Evolutionary conservation across 768 basidiomycete species (phyloP).

Genomic region (Lyophyllum semitale): DNA sequence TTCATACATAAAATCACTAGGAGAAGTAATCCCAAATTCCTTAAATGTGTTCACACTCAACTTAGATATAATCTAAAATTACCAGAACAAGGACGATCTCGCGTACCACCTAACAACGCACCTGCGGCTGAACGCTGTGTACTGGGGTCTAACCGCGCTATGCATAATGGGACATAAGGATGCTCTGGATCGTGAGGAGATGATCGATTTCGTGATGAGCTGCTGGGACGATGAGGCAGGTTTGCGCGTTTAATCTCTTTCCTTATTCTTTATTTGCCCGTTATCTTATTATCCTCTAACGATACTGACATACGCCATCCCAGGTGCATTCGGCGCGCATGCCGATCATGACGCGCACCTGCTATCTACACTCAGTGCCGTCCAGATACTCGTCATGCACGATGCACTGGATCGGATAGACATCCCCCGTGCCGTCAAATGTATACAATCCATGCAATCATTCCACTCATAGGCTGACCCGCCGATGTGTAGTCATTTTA

Average conservation of each 20-base stretch:
- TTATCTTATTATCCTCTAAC: neutral
- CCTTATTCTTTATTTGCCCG: neutral
- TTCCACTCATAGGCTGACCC: neutral
- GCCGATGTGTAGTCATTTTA: conserved; percentile 62
- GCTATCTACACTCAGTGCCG: conserved; percentile 83
- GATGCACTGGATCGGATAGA: conserved; percentile 77
- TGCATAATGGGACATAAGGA: conserved; percentile 78
- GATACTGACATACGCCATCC: conserved; percentile 3
- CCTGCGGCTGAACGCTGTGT: conserved; percentile 92
- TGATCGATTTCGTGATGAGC: conserved; percentile 86
- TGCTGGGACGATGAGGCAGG: conserved; percentile 96
- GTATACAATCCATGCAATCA: conserved; percentile 42
- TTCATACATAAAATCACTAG: conserved; percentile 74
- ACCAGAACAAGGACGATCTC: conserved; percentile 81
- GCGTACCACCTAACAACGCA: conserved; percentile 91
- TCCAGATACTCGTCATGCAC: conserved; percentile 89
- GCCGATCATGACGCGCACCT: conserved; percentile 93
- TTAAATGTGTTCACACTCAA: neutral
- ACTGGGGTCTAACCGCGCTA: conserved; percentile 93
- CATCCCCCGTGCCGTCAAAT: conserved; percentile 68
- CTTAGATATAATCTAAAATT: neutral
- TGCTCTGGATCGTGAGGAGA: conserved; percentile 80
- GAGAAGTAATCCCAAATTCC: conserved; percentile 46
- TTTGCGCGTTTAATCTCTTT: conserved; percentile 22
- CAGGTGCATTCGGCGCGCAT: conserved; percentile 91